Evolutionary conservation across 2,329 filamentous ascomycete genomes (phyloP), one percentile per base, ranked within the genome.

Genomic region (Bipolaris sorokiniana): DNA sequence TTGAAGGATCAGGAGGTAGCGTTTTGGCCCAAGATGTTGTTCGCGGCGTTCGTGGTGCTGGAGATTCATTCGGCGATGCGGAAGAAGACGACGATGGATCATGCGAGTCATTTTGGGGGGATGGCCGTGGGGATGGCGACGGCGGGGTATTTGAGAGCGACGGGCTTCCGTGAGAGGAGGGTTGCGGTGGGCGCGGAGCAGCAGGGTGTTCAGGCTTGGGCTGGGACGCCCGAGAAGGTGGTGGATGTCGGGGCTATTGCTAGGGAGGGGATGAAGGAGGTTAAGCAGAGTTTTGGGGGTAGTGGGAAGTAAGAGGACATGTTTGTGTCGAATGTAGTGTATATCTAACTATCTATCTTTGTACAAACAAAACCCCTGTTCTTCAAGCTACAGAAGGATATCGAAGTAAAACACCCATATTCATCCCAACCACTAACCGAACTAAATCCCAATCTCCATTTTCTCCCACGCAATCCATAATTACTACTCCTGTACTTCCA

Each of bases 391-490:
- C 5, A 10, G 5, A 16, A 28, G 20, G 3, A 9, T 20, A 51
- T 48, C 56, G 63, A 40, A 51, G 48, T 58, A 68, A 42, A 51
- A 86, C 69, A 54, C 79, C 89, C 22, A 89, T 86, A 74, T 99
- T 99, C 91, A 96, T 93, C 6, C 91, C 93, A 6, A 98, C 88
- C 67, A 97, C 89, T 76, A 91, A 90, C 62, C 88, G 85, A 34
- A 96, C 86, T 52, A 98, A 77, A 78, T 97, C 92, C 94, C 94
- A 99, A 77, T 98, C 90, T 0, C 89, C 92, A 61, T 88, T 83
- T 59, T 88, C 81, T 2, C 95, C 95, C 48, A 97, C 93, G 91
- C 91, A 97, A 77, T 99, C 95, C 60, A 90, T 95, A 23, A 98
- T 89, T 42, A 98, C 88, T 57, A 98, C 87, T 3, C 95, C 95